Conservation (phyloP, 345 rosid genomes). For the Fremontodendron californicum region DNA sequence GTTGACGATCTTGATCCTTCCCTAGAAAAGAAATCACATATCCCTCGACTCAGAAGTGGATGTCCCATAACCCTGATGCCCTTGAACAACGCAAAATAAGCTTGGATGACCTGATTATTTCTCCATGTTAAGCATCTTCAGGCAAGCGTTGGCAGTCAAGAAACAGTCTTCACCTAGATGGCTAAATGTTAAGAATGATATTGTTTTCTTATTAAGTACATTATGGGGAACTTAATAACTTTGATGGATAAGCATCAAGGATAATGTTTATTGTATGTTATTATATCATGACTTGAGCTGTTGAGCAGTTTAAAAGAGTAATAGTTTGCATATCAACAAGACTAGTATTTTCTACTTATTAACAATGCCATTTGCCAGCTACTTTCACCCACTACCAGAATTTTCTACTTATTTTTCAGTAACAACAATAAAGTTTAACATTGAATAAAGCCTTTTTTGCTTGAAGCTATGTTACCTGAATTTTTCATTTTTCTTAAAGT, state of each 20-base stretch:
- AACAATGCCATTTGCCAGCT: not conserved
- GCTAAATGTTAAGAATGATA: not conserved
- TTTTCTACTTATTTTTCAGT: too few relatives aligned
- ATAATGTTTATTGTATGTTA: not conserved
- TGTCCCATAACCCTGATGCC: slow-evolving; percentile 49
- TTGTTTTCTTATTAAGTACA: not conserved
- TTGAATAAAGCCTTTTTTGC: too few relatives aligned
- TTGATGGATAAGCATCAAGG: too few relatives aligned
- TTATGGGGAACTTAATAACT: not conserved
- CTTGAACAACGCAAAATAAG: not conserved
- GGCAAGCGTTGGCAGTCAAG: not conserved
- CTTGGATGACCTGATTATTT: not conserved
- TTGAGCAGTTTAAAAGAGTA: not conserved
- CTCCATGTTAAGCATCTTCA: not conserved
- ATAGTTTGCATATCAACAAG: not conserved
- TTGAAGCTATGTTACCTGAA: too few relatives aligned
- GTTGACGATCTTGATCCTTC: slow-evolving; percentile 44
- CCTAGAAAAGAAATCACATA: slow-evolving; percentile 26
- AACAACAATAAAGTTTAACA: too few relatives aligned
- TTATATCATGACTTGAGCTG: not conserved
- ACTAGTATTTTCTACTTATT: too few relatives aligned
- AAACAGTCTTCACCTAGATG: not conserved
- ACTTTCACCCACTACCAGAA: too few relatives aligned
- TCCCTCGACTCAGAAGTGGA: slow-evolving; percentile 51
- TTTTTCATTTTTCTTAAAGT: too few relatives aligned